These are phyloP conservation scores for Entophlyctis luteolus DNA, from an alignment of 192 early-diverging fungal genomes.

Conservation along the genomic window DNA sequence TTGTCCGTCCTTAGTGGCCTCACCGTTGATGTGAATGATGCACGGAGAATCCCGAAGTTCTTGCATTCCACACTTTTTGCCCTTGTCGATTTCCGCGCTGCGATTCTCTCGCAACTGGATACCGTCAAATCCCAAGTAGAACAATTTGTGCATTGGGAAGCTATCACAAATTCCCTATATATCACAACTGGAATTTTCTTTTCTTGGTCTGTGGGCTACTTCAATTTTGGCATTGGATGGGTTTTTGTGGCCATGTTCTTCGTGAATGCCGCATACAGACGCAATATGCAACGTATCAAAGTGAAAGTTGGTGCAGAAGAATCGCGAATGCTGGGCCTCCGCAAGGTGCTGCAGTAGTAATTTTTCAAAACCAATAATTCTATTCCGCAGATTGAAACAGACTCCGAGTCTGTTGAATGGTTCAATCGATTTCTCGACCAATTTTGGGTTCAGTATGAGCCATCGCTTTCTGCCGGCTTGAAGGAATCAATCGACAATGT, in stretches of 20 bases:
- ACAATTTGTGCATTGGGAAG: constrained; percentile 14
- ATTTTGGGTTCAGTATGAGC: constrained; percentile 93
- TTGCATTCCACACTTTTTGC: not conserved
- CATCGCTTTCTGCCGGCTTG: constrained; percentile 69
- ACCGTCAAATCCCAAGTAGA: not conserved
- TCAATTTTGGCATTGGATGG: constrained; percentile 23
- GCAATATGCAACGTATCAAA: constrained; percentile 17
- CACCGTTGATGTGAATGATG: too few relatives aligned
- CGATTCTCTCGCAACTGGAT: not conserved
- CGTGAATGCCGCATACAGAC: constrained; percentile 18
- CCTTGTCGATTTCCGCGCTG: not conserved
- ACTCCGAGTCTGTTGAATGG: constrained; percentile 78
- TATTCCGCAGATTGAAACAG: constrained; percentile 17
- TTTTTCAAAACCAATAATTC: not conserved
- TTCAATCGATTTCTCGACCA: constrained; percentile 78
- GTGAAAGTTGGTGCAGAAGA: constrained; percentile 17
- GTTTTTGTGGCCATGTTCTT: constrained; percentile 24
- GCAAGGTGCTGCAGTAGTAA: not conserved
- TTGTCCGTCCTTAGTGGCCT: too few relatives aligned
- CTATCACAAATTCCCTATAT: constrained; percentile 2
- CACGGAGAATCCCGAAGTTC: not conserved
- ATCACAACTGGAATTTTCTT: constrained; percentile 19
- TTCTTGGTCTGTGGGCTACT: constrained; percentile 29
- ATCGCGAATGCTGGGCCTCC: constrained; percentile 6
- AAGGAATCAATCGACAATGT: constrained; percentile 70